A percentile compares a stretch with the other conserved stretches of the same genome.
Conservation (phyloP, 352 stramenopile genomes). For the Globisporangium splendens region DNA sequence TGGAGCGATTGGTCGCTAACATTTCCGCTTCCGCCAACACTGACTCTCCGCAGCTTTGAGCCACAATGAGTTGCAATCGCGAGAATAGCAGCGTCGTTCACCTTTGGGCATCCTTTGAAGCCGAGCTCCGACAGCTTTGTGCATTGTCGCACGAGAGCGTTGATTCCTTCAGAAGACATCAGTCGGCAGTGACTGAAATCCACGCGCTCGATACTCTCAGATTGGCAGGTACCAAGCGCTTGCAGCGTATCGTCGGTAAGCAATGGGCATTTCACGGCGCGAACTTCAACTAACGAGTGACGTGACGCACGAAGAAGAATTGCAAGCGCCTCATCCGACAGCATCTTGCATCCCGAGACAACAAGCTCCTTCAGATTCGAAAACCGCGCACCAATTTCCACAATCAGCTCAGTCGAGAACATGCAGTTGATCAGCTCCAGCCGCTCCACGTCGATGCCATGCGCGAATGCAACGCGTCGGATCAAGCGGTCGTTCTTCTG, state of each 20-base stretch:
- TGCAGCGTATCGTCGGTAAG: conserved; percentile 40
- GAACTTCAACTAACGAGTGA: conserved; percentile 35
- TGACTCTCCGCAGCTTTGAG: conserved; percentile 27
- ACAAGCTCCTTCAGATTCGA: conserved; percentile 32
- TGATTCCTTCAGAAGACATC: conserved; percentile 33
- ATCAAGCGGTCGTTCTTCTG: conserved; percentile 26
- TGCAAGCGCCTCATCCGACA: conserved; percentile 39
- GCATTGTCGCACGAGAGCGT: conserved; percentile 25
- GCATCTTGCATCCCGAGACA: conserved; percentile 51
- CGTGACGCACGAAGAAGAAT: conserved; percentile 33
- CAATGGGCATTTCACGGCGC: conserved; percentile 48
- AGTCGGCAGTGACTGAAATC: conserved; percentile 65
- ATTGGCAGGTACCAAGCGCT: conserved; percentile 22
- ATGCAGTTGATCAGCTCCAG: conserved; percentile 48
- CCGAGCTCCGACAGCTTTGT: conserved; percentile 31
- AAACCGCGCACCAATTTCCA: conserved; percentile 33
- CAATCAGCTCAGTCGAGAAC: conserved; percentile 28
- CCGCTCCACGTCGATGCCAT: conserved; percentile 32
- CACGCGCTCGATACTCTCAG: conserved; percentile 31
- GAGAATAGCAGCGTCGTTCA: conserved; percentile 36
- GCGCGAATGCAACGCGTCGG: conserved; percentile 24
- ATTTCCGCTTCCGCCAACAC: conserved; percentile 44
- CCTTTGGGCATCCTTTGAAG: conserved; percentile 54
- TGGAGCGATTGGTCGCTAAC: conserved; percentile 40
- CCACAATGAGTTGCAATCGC: conserved; percentile 31